phyloP scores from a whole-genome alignment of 2,329 filamentous ascomycete species.

The Xylaria sp. region DNA sequence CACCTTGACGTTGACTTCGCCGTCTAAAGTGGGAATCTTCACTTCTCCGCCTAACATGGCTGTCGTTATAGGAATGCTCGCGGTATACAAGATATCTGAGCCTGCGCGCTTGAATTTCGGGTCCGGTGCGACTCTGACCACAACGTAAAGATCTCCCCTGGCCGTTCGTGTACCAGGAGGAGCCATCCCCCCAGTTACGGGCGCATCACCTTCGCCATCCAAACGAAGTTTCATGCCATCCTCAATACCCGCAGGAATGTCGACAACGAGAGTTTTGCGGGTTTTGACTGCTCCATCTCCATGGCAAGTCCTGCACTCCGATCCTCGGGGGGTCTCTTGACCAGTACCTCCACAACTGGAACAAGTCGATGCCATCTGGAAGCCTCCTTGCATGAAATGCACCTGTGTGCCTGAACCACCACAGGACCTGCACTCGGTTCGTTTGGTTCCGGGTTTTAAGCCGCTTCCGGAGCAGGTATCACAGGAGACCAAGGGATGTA shows the following conservation, averaged over 20 bases:
- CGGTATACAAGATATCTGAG: constrained; percentile 92
- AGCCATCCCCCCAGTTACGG: constrained; percentile 76
- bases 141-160: constrained; percentile 90
- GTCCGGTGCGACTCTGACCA: constrained; percentile 89
- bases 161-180: constrained; percentile 72
- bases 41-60: constrained; percentile 92
- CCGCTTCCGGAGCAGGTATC: constrained; percentile 86
- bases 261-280: constrained; percentile 83
- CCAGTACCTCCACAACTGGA: constrained; percentile 83
- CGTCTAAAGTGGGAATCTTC: constrained; percentile 88
- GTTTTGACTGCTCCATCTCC: constrained; percentile 89
- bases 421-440: constrained; percentile 80
- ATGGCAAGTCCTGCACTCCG: constrained; percentile 81
- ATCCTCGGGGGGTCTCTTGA: constrained; percentile 78
- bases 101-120: constrained; percentile 88
- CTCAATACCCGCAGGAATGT: constrained; percentile 95
- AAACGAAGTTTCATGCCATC: constrained; percentile 94
- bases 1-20: constrained; percentile 89
- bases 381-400: constrained; percentile 90
- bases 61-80: constrained; percentile 90
- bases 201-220: constrained; percentile 86
- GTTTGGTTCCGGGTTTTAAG: constrained; percentile 81
- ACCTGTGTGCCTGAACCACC: constrained; percentile 88
- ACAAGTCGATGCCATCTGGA: constrained; percentile 96
- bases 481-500: constrained; percentile 84